These are phyloP conservation scores for Pezizomycotina sp. DNA, from an alignment of 2,329 filamentous ascomycete genomes.

Conservation along the genomic window DNA sequence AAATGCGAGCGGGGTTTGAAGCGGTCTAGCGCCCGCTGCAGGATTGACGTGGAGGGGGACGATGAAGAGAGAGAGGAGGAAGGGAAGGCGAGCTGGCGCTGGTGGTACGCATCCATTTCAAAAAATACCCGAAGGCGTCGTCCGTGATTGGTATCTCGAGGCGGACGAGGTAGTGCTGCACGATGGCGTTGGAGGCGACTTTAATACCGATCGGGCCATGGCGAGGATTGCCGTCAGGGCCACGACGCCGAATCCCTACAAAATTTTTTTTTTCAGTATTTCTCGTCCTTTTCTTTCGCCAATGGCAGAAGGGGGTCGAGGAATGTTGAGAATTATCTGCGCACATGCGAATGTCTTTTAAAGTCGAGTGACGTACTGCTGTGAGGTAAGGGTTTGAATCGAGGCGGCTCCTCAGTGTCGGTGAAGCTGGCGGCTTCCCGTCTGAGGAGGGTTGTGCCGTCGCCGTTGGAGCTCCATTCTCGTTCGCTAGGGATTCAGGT, in stretches of 20 bases:
- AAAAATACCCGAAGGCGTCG: slow-evolving; percentile 80
- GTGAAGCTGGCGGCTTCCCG: no score
- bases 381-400: no score
- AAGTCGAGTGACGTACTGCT: no score
- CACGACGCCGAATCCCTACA: slow-evolving; percentile 81
- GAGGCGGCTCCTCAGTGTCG: no score
- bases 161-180: slow-evolving; percentile 76
- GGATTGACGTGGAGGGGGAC: slow-evolving; percentile 38
- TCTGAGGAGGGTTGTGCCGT: no score
- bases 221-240: slow-evolving; percentile 68
- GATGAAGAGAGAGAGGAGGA: slow-evolving; percentile 33
- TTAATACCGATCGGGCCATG: slow-evolving; percentile 64
- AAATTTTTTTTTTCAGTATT: no score
- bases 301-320: no score
- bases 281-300: no score
- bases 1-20: slow-evolving; percentile 46
- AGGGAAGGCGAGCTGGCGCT: slow-evolving; percentile 38
- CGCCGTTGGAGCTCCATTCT: no score
- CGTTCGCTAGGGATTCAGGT: no score
- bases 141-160: slow-evolving; percentile 92
- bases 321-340: no score
- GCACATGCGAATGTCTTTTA: no score
- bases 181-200: slow-evolving; percentile 54
- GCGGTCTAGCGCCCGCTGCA: slow-evolving; percentile 34
- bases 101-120: slow-evolving; percentile 85